Evolutionary conservation across 495 filamentous ascomycete genomes (phyloP).

Genomic region (Hyaloscypha finlandica): DNA sequence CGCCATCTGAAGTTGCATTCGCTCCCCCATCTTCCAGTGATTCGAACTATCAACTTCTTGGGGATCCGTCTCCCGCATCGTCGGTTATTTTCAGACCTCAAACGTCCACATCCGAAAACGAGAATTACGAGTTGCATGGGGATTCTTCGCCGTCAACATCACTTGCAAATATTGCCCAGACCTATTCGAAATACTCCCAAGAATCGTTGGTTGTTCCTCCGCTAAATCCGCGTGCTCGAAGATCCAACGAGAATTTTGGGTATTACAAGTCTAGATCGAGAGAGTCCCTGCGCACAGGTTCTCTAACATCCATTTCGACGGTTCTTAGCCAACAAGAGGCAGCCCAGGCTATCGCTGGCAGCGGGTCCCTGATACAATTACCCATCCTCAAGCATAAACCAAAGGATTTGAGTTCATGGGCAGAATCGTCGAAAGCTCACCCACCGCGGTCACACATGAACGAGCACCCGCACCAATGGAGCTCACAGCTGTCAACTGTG

Average conservation of each 20-base stretch:
- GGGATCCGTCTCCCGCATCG: slow-evolving; percentile 21
- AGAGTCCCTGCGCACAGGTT: slow-evolving; percentile 49
- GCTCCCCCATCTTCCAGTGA: slow-evolving; percentile 34
- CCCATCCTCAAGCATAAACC: slow-evolving; percentile 17
- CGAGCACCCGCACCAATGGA: slow-evolving; percentile 60
- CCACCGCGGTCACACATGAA: slow-evolving; percentile 39
- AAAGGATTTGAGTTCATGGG: slow-evolving; percentile 31
- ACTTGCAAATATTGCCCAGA: slow-evolving; percentile 26
- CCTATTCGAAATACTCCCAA: slow-evolving; percentile 47
- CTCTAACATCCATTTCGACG: slow-evolving; percentile 52
- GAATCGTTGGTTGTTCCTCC: slow-evolving; percentile 56
- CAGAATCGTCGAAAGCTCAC: slow-evolving; percentile 24
- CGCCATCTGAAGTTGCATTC: slow-evolving; percentile 33
- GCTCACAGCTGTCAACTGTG: slow-evolving; percentile 74
- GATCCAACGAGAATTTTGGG: slow-evolving; percentile 47
- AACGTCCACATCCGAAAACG: slow-evolving; percentile 25
- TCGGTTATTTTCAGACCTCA: slow-evolving; percentile 29
- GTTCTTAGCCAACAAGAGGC: slow-evolving; percentile 47
- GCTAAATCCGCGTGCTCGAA: slow-evolving; percentile 40
- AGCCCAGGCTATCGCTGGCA: slow-evolving; percentile 36
- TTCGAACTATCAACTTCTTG: slow-evolving; percentile 30
- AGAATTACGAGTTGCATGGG: slow-evolving; percentile 50
- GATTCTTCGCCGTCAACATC: slow-evolving; percentile 44
- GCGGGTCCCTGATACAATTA: slow-evolving; percentile 28
- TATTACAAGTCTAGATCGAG: slow-evolving; percentile 50